A percentile compares a stretch with the other conserved stretches of the same genome.
These are phyloP conservation scores for Jamesozyma hellenica DNA, from an alignment of 805 yeast genomes.

Conservation along the genomic window DNA sequence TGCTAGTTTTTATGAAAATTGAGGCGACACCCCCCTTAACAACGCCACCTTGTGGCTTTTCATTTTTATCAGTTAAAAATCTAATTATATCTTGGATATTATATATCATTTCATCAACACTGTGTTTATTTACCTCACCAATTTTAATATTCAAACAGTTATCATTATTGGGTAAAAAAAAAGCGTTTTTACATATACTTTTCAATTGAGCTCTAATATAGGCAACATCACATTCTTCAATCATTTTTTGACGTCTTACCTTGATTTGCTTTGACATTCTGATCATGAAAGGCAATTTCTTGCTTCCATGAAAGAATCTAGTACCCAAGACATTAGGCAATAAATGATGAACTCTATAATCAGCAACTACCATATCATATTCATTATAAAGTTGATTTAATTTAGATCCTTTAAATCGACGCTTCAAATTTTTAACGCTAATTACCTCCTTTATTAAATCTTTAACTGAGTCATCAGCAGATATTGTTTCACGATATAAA, in stretches of 20 bases:
- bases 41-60: slow-evolving; percentile 51
- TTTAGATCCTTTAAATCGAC: slow-evolving; percentile 36
- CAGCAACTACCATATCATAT: slow-evolving; percentile 59
- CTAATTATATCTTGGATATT: slow-evolving; percentile 31
- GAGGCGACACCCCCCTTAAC: slow-evolving; percentile 38
- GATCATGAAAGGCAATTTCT: slow-evolving; percentile 57
- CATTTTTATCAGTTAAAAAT: slow-evolving; percentile 37
- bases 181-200: slow-evolving; percentile 53
- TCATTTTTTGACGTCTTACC: slow-evolving; percentile 36
- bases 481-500: slow-evolving; percentile 41
- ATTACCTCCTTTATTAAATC: slow-evolving; percentile 53
- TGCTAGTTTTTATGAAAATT: slow-evolving; percentile 54
- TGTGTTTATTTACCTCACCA: slow-evolving; percentile 34
- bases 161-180: slow-evolving; percentile 53
- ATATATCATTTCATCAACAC: slow-evolving; percentile 17
- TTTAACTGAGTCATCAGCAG: slow-evolving; percentile 45
- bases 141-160: slow-evolving; percentile 49
- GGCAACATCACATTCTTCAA: slow-evolving; percentile 53
- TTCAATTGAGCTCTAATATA: slow-evolving; percentile 56
- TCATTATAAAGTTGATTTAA: slow-evolving; percentile 44
- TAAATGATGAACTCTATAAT: slow-evolving; percentile 53
- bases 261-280: slow-evolving; percentile 38
- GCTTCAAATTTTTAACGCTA: slow-evolving; percentile 47
- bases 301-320: slow-evolving; percentile 52
- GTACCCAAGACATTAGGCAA: slow-evolving; percentile 50